These are phyloP conservation scores for Iris macrosiphon DNA, from an alignment of 106 monocot species.

Conservation along the genomic window DNA sequence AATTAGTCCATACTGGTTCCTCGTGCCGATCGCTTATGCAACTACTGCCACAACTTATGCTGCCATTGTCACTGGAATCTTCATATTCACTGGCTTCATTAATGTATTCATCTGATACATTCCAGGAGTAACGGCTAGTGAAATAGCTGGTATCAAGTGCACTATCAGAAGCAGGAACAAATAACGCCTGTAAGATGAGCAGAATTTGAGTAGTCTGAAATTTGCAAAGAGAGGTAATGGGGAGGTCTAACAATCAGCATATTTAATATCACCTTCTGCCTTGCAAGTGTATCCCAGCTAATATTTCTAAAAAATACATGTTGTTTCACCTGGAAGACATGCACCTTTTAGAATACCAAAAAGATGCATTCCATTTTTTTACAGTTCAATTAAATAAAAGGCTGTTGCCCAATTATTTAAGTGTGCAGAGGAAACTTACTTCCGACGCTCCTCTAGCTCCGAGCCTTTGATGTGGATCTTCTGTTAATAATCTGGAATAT, in stretches of 20 bases:
- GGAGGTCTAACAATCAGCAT: background rate
- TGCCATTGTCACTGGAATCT: constrained; percentile 85
- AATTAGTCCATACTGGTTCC: constrained; percentile 46
- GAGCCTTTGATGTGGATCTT: constrained; percentile 94
- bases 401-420: no score
- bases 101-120: constrained; percentile 80
- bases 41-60: constrained; percentile 79
- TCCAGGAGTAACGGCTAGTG: constrained; percentile 93
- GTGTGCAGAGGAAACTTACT: constrained; percentile 33
- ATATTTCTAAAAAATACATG: constrained; percentile 93
- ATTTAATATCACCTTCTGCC: constrained; percentile 79
- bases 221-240: background rate
- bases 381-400: no score
- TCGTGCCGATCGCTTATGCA: constrained; percentile 82
- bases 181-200: constrained; percentile 69
- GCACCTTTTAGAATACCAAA: no score
- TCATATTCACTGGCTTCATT: constrained; percentile 82
- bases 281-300: constrained; percentile 96
- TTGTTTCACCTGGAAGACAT: constrained; percentile 69
- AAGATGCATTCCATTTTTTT: no score
- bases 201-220: background rate
- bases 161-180: constrained; percentile 91
- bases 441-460: constrained; percentile 91
- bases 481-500: constrained; percentile 75
- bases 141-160: constrained; percentile 96